phyloP scores from a whole-genome alignment of 306 rosid genomes.

The Sicyos baderoa region DNA sequence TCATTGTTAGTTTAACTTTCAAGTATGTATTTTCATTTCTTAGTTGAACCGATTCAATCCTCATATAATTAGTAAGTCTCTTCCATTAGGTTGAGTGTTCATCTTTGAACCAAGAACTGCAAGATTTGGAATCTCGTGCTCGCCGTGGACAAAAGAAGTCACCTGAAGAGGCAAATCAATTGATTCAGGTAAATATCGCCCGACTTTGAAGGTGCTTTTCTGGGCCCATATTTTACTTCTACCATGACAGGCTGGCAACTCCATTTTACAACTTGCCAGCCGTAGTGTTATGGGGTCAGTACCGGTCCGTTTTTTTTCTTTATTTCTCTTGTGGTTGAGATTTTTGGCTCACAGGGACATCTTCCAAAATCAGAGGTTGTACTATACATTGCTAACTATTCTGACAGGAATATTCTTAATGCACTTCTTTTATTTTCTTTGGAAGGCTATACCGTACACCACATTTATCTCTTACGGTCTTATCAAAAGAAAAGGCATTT shows the following conservation, averaged over 20 bases:
- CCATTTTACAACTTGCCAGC: neutral
- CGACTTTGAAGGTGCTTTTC: constrained; percentile 13
- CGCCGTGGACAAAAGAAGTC: constrained; percentile 86
- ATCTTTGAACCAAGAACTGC: constrained; percentile 88
- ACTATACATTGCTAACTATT: neutral
- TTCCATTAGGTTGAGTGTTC: constrained; percentile 78
- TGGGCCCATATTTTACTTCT: neutral
- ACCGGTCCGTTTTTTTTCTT: neutral
- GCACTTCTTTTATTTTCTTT: too few species aligned
- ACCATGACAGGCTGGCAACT: neutral
- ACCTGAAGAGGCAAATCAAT: constrained; percentile 88
- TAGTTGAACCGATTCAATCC: constrained; percentile 17
- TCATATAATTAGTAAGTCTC: constrained; percentile 21
- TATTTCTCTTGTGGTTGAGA: neutral
- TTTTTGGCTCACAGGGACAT: neutral
- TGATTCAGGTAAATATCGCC: constrained; percentile 54
- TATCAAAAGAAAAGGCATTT: neutral
- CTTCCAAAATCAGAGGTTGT: neutral
- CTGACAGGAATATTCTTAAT: neutral
- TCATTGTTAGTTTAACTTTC: neutral
- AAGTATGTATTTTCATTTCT: constrained; percentile 12
- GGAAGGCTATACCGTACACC: neutral
- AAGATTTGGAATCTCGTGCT: constrained; percentile 80
- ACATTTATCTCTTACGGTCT: neutral
- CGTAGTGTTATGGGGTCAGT: neutral